phyloP scores from a whole-genome alignment of 73 alveolate species.

The Blepharisma japonicum region DNA sequence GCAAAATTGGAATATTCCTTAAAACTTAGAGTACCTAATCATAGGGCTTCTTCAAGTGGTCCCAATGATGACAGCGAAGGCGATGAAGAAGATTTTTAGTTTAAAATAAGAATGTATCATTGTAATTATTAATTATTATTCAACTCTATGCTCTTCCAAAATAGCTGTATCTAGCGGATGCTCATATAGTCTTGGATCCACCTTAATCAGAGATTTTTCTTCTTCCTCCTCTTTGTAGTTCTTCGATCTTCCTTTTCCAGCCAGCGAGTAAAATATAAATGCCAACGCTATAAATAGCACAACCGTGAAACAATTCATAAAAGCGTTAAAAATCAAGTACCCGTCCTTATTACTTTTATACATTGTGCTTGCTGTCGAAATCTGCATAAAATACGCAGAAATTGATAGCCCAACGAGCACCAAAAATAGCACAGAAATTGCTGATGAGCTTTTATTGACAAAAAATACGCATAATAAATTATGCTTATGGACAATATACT shows the following conservation, averaged over 20 bases:
- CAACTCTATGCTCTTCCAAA: too few species aligned
- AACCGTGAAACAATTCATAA: neutral
- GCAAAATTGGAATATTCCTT: slow-evolving; percentile 35
- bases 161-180: slow-evolving; percentile 14
- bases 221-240: neutral
- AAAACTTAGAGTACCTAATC: too few species aligned
- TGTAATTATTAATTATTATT: too few species aligned
- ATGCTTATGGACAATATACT: slow-evolving; percentile 26
- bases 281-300: too few species aligned
- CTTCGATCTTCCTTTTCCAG: neutral
- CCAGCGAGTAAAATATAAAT: neutral
- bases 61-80: too few species aligned
- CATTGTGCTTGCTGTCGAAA: slow-evolving; percentile 2
- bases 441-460: slow-evolving; percentile 19
- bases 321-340: neutral
- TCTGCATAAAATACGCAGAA: slow-evolving; percentile 4
- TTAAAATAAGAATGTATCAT: too few species aligned
- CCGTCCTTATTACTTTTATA: neutral
- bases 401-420: neutral
- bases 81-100: too few species aligned
- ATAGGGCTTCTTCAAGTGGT: too few species aligned
- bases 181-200: neutral
- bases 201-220: neutral
- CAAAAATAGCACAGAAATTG: neutral
- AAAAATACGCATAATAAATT: slow-evolving; percentile 12